phyloP scores from a whole-genome alignment of 2,329 filamentous ascomycete genomes.

The Talaromyces albobiverticillius region DNA sequence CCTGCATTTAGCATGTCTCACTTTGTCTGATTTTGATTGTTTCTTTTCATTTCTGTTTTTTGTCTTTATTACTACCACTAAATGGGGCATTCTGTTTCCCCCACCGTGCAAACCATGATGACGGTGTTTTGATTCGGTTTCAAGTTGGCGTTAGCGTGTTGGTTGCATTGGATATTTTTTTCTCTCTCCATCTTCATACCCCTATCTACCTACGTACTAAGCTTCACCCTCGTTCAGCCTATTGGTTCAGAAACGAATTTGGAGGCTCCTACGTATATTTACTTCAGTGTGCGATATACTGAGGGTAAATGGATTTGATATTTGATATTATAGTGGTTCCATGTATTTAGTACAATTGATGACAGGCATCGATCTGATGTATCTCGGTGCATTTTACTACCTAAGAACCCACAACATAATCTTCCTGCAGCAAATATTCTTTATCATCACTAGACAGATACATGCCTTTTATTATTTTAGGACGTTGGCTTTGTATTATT shows the following conservation, averaged over 20 bases:
- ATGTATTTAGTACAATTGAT: not conserved
- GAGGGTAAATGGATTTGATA: not conserved
- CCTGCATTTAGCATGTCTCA: constrained; percentile 11
- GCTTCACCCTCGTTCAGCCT: not conserved
- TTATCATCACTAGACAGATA: too few relatives aligned
- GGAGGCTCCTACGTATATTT: not conserved
- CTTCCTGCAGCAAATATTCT: too few relatives aligned
- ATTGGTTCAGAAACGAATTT: too few relatives aligned
- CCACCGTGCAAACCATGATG: not conserved
- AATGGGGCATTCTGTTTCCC: too few relatives aligned
- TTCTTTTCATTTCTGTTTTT: not conserved
- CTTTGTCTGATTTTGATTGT: not conserved
- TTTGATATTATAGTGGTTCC: not conserved
- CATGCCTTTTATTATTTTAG: too few relatives aligned
- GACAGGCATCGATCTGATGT: too few relatives aligned
- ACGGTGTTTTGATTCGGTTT: not conserved
- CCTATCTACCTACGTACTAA: not conserved
- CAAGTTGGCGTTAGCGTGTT: not conserved
- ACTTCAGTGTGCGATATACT: too few relatives aligned
- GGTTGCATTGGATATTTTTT: not conserved
- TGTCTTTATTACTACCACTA: not conserved
- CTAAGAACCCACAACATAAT: too few relatives aligned
- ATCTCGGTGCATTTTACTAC: not conserved
- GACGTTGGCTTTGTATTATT: too few relatives aligned
- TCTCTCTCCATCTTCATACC: not conserved